A percentile compares a stretch with the other conserved stretches of the same genome.
These are phyloP conservation scores for Besnoitia besnoiti DNA, from an alignment of 169 alveolate genomes.

Conservation along the genomic window DNA sequence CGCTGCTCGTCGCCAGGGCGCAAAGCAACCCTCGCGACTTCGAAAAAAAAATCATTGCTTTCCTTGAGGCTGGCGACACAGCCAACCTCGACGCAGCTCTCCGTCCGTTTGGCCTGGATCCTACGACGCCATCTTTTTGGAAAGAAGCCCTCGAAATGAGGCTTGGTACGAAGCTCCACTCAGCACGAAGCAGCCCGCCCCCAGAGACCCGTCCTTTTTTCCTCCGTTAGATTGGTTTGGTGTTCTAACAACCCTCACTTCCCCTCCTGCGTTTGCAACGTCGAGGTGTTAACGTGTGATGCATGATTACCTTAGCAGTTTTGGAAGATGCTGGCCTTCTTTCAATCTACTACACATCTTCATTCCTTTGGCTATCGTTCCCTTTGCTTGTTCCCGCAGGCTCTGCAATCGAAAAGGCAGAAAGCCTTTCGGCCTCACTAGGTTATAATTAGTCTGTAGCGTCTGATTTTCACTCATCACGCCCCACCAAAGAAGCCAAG, in stretches of 20 bases:
- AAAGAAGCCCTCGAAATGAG: neutral
- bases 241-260: too few species aligned
- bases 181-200: too few species aligned
- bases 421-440: neutral
- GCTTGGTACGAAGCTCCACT: slow-evolving; percentile 7
- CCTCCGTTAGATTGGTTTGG: too few species aligned
- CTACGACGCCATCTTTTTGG: neutral
- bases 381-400: neutral
- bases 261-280: too few species aligned
- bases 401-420: neutral
- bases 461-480: too few species aligned
- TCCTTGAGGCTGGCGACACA: slow-evolving; percentile 14
- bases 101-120: slow-evolving; percentile 2
- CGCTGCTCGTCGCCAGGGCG: neutral
- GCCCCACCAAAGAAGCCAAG: too few species aligned
- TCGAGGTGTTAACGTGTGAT: too few species aligned
- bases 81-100: slow-evolving; percentile 16
- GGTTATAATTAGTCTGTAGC: too few species aligned
- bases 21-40: neutral
- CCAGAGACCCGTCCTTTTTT: too few species aligned
- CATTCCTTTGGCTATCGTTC: neutral
- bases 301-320: too few species aligned
- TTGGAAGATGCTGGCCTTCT: too few species aligned
- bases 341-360: too few species aligned
- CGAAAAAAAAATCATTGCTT: neutral